Base-by-base conservation (phyloP, 2,329 filamentous ascomycete genomes). In the Coniosporium tulheliwenetii region DNA sequence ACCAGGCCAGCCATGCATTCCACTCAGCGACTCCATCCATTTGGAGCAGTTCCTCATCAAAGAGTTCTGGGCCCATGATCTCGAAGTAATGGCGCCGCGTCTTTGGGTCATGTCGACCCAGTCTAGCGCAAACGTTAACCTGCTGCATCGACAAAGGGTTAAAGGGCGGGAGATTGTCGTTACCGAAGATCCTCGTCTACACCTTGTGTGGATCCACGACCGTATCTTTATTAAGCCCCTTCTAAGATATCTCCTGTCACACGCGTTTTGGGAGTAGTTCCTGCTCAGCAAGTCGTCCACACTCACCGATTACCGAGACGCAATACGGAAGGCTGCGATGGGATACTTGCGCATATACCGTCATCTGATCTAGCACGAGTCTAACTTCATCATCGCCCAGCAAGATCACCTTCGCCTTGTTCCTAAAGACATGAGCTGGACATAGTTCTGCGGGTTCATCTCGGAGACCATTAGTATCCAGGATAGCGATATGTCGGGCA, bases 141-240 rank as follows among this genome's bases (percentile, higher is more conserved):
- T n/a, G 5, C 38, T 67, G 5, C 61, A 66, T 46, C 53, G 58
- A 42, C 63, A 67, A 45, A 43, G 44, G 4, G 53, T 62, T 2
- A 57, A 58, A 15, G 53, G 53, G 0, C 61, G 64, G 8, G 44
- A 55, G 8, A 57, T 68, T 40, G 41, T 63, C 10, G 47, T 66
- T 7, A 58, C 57, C 3, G 62, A 67, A 44, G 49, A 59, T 30
- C 56, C 61, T 1, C 54, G 58, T 8, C 52, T 67, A 13, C 64
- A 67, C 41, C 52, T 67, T 4, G 53, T 66, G 9, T 66, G 62
- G 63, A 52, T 56, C 42, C 50, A 59, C 43, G 51, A 60, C 39
- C 46, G 51, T 8, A 61, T 67, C 32, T 65, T 59, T 47, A 49
- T 67, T 49, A 66, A 66, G 42, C 64, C 64, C 0, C 47, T 68